A percentile compares a stretch with the other conserved stretches of the same genome.
phyloP scores from a whole-genome alignment of 768 basidiomycete species.

The Tulasnella calospora region DNA sequence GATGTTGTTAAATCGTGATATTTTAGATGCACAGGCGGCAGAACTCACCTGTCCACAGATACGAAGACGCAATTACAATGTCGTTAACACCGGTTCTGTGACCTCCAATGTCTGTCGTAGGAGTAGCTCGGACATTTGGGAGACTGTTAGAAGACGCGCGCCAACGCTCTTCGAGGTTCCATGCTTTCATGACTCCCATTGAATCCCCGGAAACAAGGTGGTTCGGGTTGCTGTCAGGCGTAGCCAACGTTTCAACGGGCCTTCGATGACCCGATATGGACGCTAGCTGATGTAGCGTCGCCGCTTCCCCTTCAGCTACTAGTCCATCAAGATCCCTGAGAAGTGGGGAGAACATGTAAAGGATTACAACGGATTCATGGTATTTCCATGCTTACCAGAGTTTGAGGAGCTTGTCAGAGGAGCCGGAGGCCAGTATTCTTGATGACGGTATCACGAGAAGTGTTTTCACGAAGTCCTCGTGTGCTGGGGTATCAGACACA shows the following conservation, averaged over 20 bases:
- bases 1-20: neutral
- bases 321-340: constrained; percentile 29
- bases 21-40: neutral
- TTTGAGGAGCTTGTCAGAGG: constrained; percentile 83
- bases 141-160: constrained; percentile 40
- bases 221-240: constrained; percentile 40
- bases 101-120: constrained; percentile 54
- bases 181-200: constrained; percentile 82
- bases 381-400: constrained; percentile 65
- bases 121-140: constrained; percentile 49
- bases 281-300: constrained; percentile 42
- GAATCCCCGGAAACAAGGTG: constrained; percentile 82
- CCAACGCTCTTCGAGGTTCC: constrained; percentile 49
- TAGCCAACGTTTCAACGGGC: constrained; percentile 75
- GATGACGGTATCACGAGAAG: constrained; percentile 65
- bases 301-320: neutral
- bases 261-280: constrained; percentile 80
- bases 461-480: constrained; percentile 87
- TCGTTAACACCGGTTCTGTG: constrained; percentile 85
- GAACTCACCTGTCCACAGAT: constrained; percentile 80
- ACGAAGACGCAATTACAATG: constrained; percentile 56
- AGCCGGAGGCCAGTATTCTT: constrained; percentile 70
- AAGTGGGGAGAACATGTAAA: neutral
- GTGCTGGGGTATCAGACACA: constrained; percentile 68
- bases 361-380: neutral